Evolutionary conservation across 257 asterid genomes (phyloP).

Genomic region (Buddleja alternifolia): DNA sequence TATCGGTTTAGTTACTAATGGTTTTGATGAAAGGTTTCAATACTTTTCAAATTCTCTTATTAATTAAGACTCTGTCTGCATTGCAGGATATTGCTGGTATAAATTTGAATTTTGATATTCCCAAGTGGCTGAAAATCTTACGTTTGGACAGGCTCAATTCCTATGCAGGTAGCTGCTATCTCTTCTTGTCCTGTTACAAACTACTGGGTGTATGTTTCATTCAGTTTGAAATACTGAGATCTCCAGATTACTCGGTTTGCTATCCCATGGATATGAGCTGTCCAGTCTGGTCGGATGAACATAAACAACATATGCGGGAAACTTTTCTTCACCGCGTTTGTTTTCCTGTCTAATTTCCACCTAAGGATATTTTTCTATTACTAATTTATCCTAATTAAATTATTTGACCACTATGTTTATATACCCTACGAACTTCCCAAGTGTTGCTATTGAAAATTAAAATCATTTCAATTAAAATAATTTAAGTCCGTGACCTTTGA

Average conservation of each 20-base stretch:
- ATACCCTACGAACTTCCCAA: background rate
- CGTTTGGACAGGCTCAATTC: constrained; percentile 82
- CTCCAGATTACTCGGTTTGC: background rate
- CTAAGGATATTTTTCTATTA: background rate
- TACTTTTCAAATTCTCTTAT: constrained; percentile 1
- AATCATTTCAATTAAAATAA: too few species aligned
- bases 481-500: too few species aligned
- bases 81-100: constrained; percentile 93
- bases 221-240: constrained; percentile 12
- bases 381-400: constrained; percentile 4
- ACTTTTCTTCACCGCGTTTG: constrained; percentile 7
- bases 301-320: background rate
- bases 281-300: background rate
- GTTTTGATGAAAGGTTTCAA: constrained; percentile 12
- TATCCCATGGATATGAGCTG: constrained; percentile 3
- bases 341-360: background rate
- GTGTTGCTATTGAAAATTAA: constrained; percentile 13
- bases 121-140: constrained; percentile 76
- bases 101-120: constrained; percentile 83
- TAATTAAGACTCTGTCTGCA: constrained; percentile 15
- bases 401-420: background rate
- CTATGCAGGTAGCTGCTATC: constrained; percentile 66
- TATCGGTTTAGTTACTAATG: background rate
- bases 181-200: constrained; percentile 23
- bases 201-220: constrained; percentile 24